Base-by-base conservation (phyloP, 108 stramenopile species). In the Cyclotella atomus region DNA sequence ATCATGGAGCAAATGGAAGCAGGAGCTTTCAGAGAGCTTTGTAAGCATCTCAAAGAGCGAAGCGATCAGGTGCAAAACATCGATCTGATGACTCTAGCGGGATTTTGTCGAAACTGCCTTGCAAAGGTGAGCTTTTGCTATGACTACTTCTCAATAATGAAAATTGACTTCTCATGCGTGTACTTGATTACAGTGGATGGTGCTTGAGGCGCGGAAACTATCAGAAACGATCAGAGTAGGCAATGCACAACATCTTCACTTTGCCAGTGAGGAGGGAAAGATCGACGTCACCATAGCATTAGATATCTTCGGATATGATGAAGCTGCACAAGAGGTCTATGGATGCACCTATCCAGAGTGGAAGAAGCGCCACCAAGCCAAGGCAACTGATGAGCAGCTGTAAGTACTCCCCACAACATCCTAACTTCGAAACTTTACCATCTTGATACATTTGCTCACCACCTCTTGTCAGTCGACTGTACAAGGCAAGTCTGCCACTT, bases 31-130 rank as follows among this genome's bases (percentile, higher is more conserved):
- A 68, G 75, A 50, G 63, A 67, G 21, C 70, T 95, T 17, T 89
- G 88, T 54, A 35, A 67, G 12, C 94, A 95, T 73, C 77, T 95
- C 0, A 73, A 68, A 65, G 83, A 82, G 19, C 85, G 90, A 16
- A 87, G 87, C 56, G 90, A 91, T 57, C 63, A 75, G 64, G 94
- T 95, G 4, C 84, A 81, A 53, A 97, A 97, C 73, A 92, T 97
- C 60, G 75, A 80, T 35, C 71, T 89, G 44, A 87, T 89, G 88
- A 83, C 74, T 14, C 28, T 85, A 14, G 71, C 79, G 9, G 88
- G 88, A 20, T 89, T 89, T 46, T 86, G 88, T 67, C 21, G 88
- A 25, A 89, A 89, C 59, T 89, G 88, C 73, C 67, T 88, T 65
- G 75, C 82, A 30, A 88, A 85, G 81, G 81, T 82, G 33, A 21